Conservation (phyloP, 768 basidiomycete species). For the Lenzites betulinus region DNA sequence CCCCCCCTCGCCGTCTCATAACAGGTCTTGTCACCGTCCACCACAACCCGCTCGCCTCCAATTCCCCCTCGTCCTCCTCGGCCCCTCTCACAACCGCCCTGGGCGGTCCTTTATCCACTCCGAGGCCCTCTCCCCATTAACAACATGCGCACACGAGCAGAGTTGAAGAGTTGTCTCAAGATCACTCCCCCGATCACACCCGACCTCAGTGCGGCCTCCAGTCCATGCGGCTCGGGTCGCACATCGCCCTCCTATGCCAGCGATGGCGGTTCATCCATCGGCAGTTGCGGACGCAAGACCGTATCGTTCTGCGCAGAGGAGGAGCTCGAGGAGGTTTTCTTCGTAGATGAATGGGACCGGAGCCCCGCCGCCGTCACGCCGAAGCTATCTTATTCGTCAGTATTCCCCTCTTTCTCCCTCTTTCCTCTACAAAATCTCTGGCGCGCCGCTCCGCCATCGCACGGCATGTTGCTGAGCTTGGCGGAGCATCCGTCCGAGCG, state of each 20-base stretch:
- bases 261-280: conserved; percentile 8
- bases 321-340: conserved; percentile 57
- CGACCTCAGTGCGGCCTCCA: conserved; percentile 18
- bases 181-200: conserved; percentile 24
- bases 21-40: conserved; percentile 1
- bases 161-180: conserved; percentile 28
- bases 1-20: conserved; percentile 16
- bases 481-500: conserved; percentile 1
- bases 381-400: conserved; percentile 69
- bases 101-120: background rate
- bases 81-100: background rate
- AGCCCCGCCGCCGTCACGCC: conserved; percentile 67
- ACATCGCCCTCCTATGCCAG: conserved; percentile 18
- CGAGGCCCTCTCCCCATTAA: background rate
- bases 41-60: background rate
- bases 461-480: background rate
- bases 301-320: conserved; percentile 62
- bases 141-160: conserved; percentile 17
- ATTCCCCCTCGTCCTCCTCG: background rate
- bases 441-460: background rate
- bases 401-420: conserved; percentile 17
- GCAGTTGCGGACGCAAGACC: conserved; percentile 44
- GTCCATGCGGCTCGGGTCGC: conserved; percentile 24
- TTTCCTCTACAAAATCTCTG: background rate
- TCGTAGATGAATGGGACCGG: conserved; percentile 80